A percentile compares a stretch with the other conserved stretches of the same genome.
Evolutionary conservation across 1,284 basidiomycete genomes (phyloP).

Genomic region (Ustilago vetiveriae): DNA sequence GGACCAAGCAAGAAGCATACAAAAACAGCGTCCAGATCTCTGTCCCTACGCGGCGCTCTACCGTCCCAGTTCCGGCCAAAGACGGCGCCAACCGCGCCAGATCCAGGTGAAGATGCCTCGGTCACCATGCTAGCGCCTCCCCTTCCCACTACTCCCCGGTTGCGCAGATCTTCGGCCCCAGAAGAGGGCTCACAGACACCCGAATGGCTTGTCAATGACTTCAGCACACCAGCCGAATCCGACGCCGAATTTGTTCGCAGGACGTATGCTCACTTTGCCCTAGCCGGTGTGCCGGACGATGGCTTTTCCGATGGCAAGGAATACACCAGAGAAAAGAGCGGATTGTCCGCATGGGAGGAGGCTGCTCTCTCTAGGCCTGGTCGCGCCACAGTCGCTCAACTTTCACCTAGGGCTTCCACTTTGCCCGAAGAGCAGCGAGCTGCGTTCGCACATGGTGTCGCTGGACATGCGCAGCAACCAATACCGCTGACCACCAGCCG

Average conservation of each 20-base stretch:
- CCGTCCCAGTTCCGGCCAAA: constrained; percentile 21
- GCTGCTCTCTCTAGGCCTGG: constrained; percentile 23
- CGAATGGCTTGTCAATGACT: constrained; percentile 23
- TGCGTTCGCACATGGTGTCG: background rate
- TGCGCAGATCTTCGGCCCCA: constrained; percentile 37
- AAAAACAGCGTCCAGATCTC: constrained; percentile 16
- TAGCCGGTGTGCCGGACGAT: constrained; percentile 54
- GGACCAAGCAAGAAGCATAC: constrained; percentile 6
- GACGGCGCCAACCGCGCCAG: constrained; percentile 9
- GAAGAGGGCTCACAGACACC: constrained; percentile 21
- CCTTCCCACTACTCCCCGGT: constrained; percentile 9
- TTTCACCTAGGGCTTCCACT: background rate
- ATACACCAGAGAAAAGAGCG: constrained; percentile 56
- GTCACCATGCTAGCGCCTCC: constrained; percentile 18
- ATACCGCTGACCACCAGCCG: constrained; percentile 5
- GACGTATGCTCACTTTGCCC: constrained; percentile 60
- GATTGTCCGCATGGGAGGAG: constrained; percentile 49
- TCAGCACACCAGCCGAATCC: constrained; percentile 36
- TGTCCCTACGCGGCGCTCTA: constrained; percentile 23
- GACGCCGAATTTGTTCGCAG: constrained; percentile 59
- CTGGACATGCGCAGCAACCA: constrained; percentile 4
- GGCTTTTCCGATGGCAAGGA: constrained; percentile 61
- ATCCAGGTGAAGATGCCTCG: constrained; percentile 2
- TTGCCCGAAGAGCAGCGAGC: background rate
- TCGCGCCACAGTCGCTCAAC: constrained; percentile 6